phyloP scores from a whole-genome alignment of 2,329 filamentous ascomycete species.

The Colletotrichum euphorbiae region DNA sequence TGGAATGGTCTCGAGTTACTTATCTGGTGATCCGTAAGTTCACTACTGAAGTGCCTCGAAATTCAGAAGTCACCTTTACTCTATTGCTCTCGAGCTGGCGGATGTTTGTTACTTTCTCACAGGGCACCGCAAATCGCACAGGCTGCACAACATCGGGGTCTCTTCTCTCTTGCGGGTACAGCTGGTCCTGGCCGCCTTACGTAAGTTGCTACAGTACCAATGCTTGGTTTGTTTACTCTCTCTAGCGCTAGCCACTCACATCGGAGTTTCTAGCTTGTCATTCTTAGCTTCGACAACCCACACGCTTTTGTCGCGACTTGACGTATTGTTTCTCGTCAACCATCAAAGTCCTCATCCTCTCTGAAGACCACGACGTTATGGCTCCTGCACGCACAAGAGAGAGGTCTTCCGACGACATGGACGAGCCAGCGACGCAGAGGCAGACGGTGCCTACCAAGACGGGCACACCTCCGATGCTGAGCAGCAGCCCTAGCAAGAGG shows the following conservation, averaged over 20 bases:
- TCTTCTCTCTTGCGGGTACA: no score
- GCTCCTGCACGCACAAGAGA: conserved; percentile 57
- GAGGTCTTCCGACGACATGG: conserved; percentile 44
- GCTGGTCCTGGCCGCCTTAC: conserved; percentile 19
- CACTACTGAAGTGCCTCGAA: background rate
- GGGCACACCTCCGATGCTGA: conserved; percentile 53
- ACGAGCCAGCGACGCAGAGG: conserved; percentile 42
- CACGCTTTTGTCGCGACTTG: conserved; percentile 27
- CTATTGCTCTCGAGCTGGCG: no score
- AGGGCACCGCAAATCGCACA: background rate
- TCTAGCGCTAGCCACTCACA: conserved; percentile 42
- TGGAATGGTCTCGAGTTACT: no score
- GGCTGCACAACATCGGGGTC: no score
- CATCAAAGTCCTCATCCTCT: background rate
- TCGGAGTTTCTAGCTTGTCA: conserved; percentile 13
- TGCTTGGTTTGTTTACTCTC: conserved; percentile 44
- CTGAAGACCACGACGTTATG: conserved; percentile 56
- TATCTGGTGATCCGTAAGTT: no score
- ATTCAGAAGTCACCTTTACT: no score
- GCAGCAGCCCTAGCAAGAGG: conserved; percentile 72
- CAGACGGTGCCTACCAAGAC: conserved; percentile 48
- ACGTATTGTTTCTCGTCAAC: conserved; percentile 12
- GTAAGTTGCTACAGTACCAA: conserved; percentile 26
- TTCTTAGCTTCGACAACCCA: conserved; percentile 7
- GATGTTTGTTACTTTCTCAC: background rate